Base-by-base conservation (phyloP, 176 grass and related monocot species). In the Hordeum vulgare region DNA sequence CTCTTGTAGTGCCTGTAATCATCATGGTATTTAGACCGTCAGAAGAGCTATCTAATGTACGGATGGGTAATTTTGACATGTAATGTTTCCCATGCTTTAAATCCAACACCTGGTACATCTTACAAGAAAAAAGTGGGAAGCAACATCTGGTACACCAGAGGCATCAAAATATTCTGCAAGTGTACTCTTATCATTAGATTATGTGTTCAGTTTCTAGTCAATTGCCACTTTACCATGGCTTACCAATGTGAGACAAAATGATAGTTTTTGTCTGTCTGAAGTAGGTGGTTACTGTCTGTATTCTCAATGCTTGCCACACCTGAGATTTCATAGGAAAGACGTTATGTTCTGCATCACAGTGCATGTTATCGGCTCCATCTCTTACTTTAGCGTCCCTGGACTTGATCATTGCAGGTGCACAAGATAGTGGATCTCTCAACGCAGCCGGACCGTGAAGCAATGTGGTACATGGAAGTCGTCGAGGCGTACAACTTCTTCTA, bases 381-480 rank as follows among this genome's bases (percentile, higher is more conserved):
- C 41, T 27, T 56, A 56, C 53, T 44, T 70, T 40, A 49, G 51
- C 14, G 63, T 60, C 56, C 72, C 11, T 56, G 35, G 31, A 59
- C 23, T 81, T 69, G 49, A 47, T 76, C 58, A 17, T 72, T 91
- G 78, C 82, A 98, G 92, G 95, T 88, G 76, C 96, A 98, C 42
- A 95, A 95, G 85, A 91, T 95, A 17, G 93, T 95, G 2, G 90
- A 98, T 79, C 93, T 98, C 65, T 95, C 93, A 0, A 21, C 68
- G 5, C 71, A 91, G 14, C 96, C 89, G 0, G 63, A 98, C 76
- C 86, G 90, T 61, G 92, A 97, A 93, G 86, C 92, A 54, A 81
- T 97, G 92, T 97, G 92, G 95, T 77, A 97, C 65, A 81, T 97
- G 86, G 95, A 97, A 88, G 90, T 93, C 17, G 85, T 84, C 9